Base-by-base conservation (phyloP, 2,329 filamentous ascomycete species). In the Lecanicillium sp. region DNA sequence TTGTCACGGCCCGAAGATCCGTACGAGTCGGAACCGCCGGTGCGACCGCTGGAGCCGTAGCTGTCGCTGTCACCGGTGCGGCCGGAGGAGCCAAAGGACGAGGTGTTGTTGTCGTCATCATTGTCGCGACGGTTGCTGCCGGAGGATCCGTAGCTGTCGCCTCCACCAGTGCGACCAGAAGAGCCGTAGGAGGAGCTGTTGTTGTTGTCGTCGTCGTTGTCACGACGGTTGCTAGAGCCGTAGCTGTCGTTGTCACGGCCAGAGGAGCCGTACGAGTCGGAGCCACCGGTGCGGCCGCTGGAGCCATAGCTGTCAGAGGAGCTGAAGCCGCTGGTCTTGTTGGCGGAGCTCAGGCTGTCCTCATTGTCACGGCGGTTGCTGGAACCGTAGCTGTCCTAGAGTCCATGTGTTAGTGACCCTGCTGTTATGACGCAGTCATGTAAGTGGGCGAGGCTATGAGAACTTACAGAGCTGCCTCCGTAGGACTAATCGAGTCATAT, bases 401-500 rank as follows among this genome's bases (percentile, higher is more conserved):
- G 11, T 18, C 22, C 34, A 29, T 12, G 18, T 25, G 22, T 25
- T 25, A 25, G 22, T n/a, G n/a, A n/a, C n/a, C n/a, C n/a, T n/a
- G n/a, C n/a, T n/a, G n/a, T n/a, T n/a, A n/a, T n/a, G n/a, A n/a
- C n/a, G n/a, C n/a, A n/a, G n/a, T n/a, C 9, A 17, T 35, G 33
- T 25, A 19, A 35, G 33, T 35, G 17, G n/a, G 33, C 20, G 17
- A 10, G 10, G 15, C n/a, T 28, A 6, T n/a, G n/a, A 11, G 22
- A 15, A 36, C 53, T 29, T 45, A 54, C 51, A 45, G 46, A 50
- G 44, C 52, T 52, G 39, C 51, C 50, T 45, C 48, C 49, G 39
- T 52, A 55, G 43, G 39, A 41, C 53, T 49, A 47, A 49, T 19
- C 42, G 29, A 10, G 10, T 28, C 17, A n/a, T 3, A 14, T 11